Evolutionary conservation across 768 basidiomycete species (phyloP).

Genomic region (Sarcodon sp.): DNA sequence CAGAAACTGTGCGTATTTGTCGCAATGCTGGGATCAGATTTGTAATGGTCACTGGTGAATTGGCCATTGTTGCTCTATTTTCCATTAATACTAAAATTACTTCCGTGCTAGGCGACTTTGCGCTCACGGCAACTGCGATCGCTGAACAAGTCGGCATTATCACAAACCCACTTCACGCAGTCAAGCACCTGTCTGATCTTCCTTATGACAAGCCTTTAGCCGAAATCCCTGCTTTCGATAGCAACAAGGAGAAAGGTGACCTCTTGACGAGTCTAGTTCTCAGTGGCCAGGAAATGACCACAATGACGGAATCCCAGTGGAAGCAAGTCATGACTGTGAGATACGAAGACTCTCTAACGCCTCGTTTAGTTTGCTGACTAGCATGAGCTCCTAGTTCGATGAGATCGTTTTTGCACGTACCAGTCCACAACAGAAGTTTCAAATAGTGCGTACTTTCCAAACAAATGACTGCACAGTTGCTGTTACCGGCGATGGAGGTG

Average conservation of each 20-base stretch:
- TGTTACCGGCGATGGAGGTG: conserved; percentile 48
- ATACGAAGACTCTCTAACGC: conserved; percentile 16
- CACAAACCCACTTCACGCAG: conserved; percentile 16
- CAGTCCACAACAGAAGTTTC: conserved; percentile 51
- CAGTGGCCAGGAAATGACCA: no score
- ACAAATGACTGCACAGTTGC: conserved; percentile 38
- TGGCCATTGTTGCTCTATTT: neutral
- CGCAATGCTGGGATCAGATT: conserved; percentile 48
- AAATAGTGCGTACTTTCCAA: conserved; percentile 50
- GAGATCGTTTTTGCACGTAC: conserved; percentile 52
- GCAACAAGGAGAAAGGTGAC: no score
- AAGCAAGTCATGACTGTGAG: no score
- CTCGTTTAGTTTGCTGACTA: conserved; percentile 23
- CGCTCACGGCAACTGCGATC: conserved; percentile 49
- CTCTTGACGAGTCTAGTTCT: no score
- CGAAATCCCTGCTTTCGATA: no score
- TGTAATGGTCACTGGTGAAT: conserved; percentile 44
- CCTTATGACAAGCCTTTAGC: no score
- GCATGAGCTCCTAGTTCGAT: conserved; percentile 19
- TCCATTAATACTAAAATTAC: neutral
- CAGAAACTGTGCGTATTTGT: conserved; percentile 34
- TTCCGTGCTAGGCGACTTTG: conserved; percentile 31
- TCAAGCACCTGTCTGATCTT: no score
- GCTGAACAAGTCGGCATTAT: conserved; percentile 50
- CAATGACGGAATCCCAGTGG: no score